Evolutionary conservation across 139 green algal species (phyloP).

Genomic region (Micromonas commoda): DNA sequence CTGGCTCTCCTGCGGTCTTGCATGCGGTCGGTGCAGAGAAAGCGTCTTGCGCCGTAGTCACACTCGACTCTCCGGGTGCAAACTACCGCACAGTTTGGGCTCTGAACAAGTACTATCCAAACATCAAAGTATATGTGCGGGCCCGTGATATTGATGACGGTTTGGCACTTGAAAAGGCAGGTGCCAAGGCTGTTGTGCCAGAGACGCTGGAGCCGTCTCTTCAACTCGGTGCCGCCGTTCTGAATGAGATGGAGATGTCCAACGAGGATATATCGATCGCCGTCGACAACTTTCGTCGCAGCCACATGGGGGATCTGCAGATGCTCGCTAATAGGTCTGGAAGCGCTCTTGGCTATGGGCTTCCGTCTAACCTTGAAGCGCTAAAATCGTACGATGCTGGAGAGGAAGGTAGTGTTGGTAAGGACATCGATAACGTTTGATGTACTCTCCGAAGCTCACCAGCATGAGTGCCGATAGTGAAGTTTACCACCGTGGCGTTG

Average conservation of each 20-base stretch:
- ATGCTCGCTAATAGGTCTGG: neutral
- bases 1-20: conserved; percentile 66
- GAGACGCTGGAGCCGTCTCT: conserved; percentile 93
- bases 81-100: conserved; percentile 79
- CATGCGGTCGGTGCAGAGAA: conserved; percentile 62
- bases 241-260: conserved; percentile 72
- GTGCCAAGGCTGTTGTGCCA: conserved; percentile 88
- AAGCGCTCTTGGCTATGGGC: neutral
- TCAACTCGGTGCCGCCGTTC: conserved; percentile 86
- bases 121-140: conserved; percentile 89
- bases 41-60: conserved; percentile 85
- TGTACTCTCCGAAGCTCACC: too few species aligned
- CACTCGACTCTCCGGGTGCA: conserved; percentile 68
- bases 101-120: conserved; percentile 56
- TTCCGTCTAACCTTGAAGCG: neutral
- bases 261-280: conserved; percentile 62
- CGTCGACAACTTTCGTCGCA: conserved; percentile 19
- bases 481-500: too few species aligned
- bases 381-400: too few species aligned
- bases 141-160: conserved; percentile 90
- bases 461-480: too few species aligned
- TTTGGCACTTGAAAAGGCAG: conserved; percentile 90
- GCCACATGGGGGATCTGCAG: conserved; percentile 13
- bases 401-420: too few species aligned
- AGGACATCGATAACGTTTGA: too few species aligned